Evolutionary conservation across 1,284 basidiomycete species (phyloP), one percentile per base, ranked within the genome.

Genomic region (Pyrrhoderma lamaoense): DNA sequence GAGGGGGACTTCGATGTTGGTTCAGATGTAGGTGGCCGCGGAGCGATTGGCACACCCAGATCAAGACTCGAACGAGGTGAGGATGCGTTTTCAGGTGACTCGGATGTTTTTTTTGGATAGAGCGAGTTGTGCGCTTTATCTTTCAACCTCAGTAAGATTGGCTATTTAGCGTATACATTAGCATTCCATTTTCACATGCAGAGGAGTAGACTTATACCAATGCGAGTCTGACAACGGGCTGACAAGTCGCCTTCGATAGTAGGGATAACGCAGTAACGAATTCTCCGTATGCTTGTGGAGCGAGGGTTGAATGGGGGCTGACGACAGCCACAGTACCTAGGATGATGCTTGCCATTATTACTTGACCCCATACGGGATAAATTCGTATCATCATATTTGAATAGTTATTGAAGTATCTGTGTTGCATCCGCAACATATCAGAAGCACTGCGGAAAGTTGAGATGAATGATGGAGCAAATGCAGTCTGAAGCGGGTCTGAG

Each of bases 391-490:
- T 7, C 27, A 31, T 31, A 31, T 31, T 31, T 11, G 27, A 31
- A 11, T 31, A 31, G 11, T 11, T 31, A 31, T 31, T 5, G 5
- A 45, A 34, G 19, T 39, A 47, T 16, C 34, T 9, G 21, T 25
- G 27, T n/a, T 52, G 34, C 14, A 16, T 25, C 7, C 31, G 39
- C 8, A 45, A 13, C 44, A 57, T 36, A 18, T 42, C 22, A 13
- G 48, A 43, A 11, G 58, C 56, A 19, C 51, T 58, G 4, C 48
- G 56, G 35, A 54, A 57, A 39, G 54, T 48, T 21, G 56, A 56
- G 16, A 59, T 34, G 22, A 57, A 57, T 3, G 58, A 59, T 13
- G 58, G 56, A 13, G 46, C 58, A 44, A 57, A 59, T 14, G 46
- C 38, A 22, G 54, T 55, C 16, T 45, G 45, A 27, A 57, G 46